A percentile compares a stretch with the other conserved stretches of the same genome.
phyloP scores from a whole-genome alignment of 768 basidiomycete genomes.

The Neoboletus magnificus region DNA sequence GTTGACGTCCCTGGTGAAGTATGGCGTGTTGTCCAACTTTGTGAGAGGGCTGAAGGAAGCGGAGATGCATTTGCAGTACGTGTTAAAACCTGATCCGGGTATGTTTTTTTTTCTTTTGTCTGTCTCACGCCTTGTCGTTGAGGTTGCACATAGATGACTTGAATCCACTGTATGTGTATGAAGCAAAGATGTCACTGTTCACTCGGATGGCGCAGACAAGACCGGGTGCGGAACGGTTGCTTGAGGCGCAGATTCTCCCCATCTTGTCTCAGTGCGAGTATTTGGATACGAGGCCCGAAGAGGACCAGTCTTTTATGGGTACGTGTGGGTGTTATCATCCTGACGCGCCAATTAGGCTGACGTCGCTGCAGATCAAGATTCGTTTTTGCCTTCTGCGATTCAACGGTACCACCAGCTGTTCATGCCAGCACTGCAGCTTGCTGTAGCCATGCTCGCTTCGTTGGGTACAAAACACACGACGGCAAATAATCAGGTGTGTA shows the following conservation, averaged over 20 bases:
- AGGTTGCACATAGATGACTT: slow-evolving; percentile 61
- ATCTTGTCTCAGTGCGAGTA: slow-evolving; percentile 83
- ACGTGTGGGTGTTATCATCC: slow-evolving; percentile 10
- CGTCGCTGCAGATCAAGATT: slow-evolving; percentile 59
- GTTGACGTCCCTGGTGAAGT: slow-evolving; percentile 55
- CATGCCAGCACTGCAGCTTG: slow-evolving; percentile 81
- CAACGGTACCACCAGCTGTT: slow-evolving; percentile 90
- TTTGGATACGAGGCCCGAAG: slow-evolving; percentile 79
- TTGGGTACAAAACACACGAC: slow-evolving; percentile 66
- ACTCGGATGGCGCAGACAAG: slow-evolving; percentile 80
- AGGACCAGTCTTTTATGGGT: slow-evolving; percentile 83
- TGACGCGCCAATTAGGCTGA: background rate
- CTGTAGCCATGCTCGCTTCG: slow-evolving; percentile 74
- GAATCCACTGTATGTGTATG: slow-evolving; percentile 90
- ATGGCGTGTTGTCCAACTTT: slow-evolving; percentile 80
- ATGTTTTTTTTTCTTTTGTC: slow-evolving; percentile 18
- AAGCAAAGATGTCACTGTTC: slow-evolving; percentile 90
- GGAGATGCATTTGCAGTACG: slow-evolving; percentile 67
- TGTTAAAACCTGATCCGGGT: slow-evolving; percentile 91
- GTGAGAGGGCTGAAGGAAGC: slow-evolving; percentile 82
- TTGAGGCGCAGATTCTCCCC: slow-evolving; percentile 74
- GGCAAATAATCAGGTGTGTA: slow-evolving; percentile 65
- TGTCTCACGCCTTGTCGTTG: background rate
- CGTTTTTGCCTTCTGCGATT: slow-evolving; percentile 84
- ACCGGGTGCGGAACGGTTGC: slow-evolving; percentile 77